Conservation (phyloP, 257 asterid species). For the Cinchona pubescens region DNA sequence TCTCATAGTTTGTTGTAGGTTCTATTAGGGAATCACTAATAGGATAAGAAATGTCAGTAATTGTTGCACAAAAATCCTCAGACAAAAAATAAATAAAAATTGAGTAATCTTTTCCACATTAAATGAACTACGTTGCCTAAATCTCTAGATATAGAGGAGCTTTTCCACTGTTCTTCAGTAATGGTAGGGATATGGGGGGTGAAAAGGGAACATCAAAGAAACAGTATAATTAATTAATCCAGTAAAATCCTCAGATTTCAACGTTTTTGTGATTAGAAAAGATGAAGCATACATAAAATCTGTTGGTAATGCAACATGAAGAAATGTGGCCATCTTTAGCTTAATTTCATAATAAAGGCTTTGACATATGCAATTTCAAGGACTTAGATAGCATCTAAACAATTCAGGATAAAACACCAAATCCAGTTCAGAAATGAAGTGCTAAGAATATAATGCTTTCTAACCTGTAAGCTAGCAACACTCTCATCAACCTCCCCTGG, state of each 20-base stretch:
- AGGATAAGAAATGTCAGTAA: neutral
- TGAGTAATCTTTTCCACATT: neutral
- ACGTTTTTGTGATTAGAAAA: neutral
- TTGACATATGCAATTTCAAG: neutral
- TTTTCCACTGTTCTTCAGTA: neutral
- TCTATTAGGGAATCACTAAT: neutral
- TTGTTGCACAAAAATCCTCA: neutral
- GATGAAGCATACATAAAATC: neutral
- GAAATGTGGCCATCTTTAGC: neutral
- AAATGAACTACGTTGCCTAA: neutral
- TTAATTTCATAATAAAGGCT: neutral
- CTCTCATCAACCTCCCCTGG: constrained; percentile 80
- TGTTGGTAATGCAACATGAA: neutral
- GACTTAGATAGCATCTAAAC: neutral
- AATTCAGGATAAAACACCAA: neutral
- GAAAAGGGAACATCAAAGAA: neutral
- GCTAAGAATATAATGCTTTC: neutral
- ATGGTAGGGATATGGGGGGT: neutral
- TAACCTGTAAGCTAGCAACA: constrained; percentile 72
- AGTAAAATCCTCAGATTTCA: neutral
- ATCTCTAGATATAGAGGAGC: neutral
- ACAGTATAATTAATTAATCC: neutral
- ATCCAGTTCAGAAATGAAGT: neutral
- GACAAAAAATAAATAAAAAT: neutral
- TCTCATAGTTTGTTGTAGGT: neutral